Evolutionary conservation across 805 yeast genomes (phyloP).

Genomic region (Hyphopichia homilentoma): DNA sequence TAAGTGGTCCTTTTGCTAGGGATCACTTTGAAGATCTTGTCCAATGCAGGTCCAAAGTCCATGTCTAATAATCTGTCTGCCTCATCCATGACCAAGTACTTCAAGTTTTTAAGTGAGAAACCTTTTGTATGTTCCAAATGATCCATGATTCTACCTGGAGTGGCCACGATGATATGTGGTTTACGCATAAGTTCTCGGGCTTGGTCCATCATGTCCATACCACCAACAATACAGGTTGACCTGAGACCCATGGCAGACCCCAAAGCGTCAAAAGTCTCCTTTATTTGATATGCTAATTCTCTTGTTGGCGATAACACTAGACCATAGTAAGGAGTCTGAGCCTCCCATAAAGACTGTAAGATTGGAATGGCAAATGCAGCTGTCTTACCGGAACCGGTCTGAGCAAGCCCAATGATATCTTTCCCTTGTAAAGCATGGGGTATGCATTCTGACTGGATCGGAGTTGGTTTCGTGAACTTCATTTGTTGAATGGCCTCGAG

Average conservation of each 20-base stretch:
- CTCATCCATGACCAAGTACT: conserved; percentile 90
- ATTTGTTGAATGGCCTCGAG: conserved; percentile 73
- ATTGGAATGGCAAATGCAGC: conserved; percentile 98
- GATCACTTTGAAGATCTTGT: conserved; percentile 75
- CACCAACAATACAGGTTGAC: conserved; percentile 88
- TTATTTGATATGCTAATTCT: conserved; percentile 82
- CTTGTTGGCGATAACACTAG: conserved; percentile 85
- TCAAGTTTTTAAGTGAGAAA: conserved; percentile 71
- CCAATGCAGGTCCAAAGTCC: conserved; percentile 95
- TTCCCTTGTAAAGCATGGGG: conserved; percentile 89
- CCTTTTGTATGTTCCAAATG: conserved; percentile 93
- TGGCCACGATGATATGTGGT: conserved; percentile 93
- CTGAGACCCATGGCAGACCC: conserved; percentile 93
- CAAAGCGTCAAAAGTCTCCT: conserved; percentile 91
- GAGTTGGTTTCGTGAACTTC: conserved; percentile 81
- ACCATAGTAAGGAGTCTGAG: conserved; percentile 83
- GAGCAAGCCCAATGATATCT: conserved; percentile 94
- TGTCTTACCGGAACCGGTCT: conserved; percentile 97
- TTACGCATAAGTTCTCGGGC: conserved; percentile 89
- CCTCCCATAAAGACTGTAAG: conserved; percentile 84
- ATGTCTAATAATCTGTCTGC: conserved; percentile 93
- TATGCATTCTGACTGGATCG: conserved; percentile 87
- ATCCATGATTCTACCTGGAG: conserved; percentile 92
- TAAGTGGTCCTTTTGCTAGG: conserved; percentile 84
- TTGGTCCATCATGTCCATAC: conserved; percentile 98